Evolutionary conservation across 1,284 basidiomycete genomes (phyloP).

Genomic region (Trichosporon sp.): DNA sequence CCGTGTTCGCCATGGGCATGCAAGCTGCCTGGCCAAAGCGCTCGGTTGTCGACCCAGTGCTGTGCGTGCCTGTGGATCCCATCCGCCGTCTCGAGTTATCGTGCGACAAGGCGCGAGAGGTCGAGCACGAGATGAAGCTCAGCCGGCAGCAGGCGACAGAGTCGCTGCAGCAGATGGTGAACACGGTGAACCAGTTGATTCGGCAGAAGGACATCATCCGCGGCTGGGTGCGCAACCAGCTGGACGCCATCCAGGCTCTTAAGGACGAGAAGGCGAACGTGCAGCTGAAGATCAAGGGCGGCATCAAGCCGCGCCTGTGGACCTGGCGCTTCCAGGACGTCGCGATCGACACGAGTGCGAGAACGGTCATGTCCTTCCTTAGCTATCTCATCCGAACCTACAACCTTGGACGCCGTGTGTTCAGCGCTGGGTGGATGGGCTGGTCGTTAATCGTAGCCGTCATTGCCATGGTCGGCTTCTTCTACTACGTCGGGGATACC

Average conservation of each 20-base stretch:
- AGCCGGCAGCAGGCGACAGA: conserved; percentile 8
- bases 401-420: background rate
- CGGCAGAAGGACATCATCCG: conserved; percentile 28
- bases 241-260: conserved; percentile 12
- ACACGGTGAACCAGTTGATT: conserved; percentile 21
- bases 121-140: conserved; percentile 6
- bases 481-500: conserved; percentile 10
- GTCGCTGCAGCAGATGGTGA: conserved; percentile 23
- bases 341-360: conserved; percentile 9
- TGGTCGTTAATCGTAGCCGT: conserved; percentile 8
- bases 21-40: conserved; percentile 26
- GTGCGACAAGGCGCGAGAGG: conserved; percentile 12
- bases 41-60: conserved; percentile 27
- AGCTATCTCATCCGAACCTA: conserved; percentile 4
- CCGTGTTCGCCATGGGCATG: conserved; percentile 13
- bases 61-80: conserved; percentile 25
- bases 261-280: conserved; percentile 8
- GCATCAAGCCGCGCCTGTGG: conserved; percentile 11
- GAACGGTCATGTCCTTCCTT: conserved; percentile 7
- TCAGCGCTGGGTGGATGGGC: conserved; percentile 7
- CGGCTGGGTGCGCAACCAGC: conserved; percentile 21
- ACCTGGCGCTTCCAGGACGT: conserved; percentile 7
- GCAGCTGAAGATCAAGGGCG: conserved; percentile 14
- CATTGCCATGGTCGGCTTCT: conserved; percentile 9
- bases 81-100: conserved; percentile 25